Percentiles rank a stretch among this genome's conserved stretches.
Evolutionary conservation across 2,329 filamentous ascomycete genomes (phyloP).

Genomic region (Mycosphaerella sp.): DNA sequence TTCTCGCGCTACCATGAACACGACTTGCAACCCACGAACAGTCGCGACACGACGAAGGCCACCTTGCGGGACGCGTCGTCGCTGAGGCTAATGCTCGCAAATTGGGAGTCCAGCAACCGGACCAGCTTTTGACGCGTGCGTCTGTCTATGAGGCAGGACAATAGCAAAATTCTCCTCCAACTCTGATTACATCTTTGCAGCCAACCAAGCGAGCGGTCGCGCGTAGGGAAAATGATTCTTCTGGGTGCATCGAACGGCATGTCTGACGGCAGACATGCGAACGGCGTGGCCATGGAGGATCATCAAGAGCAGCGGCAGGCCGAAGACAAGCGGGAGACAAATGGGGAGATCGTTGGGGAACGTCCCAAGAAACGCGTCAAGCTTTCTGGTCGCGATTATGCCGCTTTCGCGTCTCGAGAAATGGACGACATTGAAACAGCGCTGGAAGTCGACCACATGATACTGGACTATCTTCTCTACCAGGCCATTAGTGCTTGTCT

Average conservation of each 20-base stretch:
- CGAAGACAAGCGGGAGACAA: neutral
- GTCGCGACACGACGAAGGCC: neutral
- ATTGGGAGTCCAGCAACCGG: neutral
- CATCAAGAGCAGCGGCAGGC: neutral
- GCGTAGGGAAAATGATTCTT: neutral
- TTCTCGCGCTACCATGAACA: neutral
- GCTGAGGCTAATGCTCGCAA: neutral
- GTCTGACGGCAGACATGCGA: neutral
- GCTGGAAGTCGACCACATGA: slow-evolving; percentile 48
- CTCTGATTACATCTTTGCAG: too few relatives aligned
- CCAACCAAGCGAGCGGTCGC: too few relatives aligned
- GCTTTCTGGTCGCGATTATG: slow-evolving; percentile 5
- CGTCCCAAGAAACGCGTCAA: slow-evolving; percentile 11
- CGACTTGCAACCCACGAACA: neutral
- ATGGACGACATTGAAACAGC: slow-evolving; percentile 33
- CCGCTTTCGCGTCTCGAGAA: slow-evolving; percentile 14
- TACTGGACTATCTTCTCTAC: slow-evolving; percentile 52
- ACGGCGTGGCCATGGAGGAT: neutral
- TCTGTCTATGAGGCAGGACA: too few relatives aligned
- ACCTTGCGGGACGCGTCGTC: neutral
- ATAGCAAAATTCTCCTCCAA: too few relatives aligned
- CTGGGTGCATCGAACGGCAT: neutral
- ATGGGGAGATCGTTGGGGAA: neutral
- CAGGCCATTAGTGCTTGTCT: slow-evolving; percentile 42
- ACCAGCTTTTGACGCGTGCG: too few relatives aligned